Conservation (phyloP, 192 early-diverging fungal genomes). For the Glomus cerebriforme region DNA sequence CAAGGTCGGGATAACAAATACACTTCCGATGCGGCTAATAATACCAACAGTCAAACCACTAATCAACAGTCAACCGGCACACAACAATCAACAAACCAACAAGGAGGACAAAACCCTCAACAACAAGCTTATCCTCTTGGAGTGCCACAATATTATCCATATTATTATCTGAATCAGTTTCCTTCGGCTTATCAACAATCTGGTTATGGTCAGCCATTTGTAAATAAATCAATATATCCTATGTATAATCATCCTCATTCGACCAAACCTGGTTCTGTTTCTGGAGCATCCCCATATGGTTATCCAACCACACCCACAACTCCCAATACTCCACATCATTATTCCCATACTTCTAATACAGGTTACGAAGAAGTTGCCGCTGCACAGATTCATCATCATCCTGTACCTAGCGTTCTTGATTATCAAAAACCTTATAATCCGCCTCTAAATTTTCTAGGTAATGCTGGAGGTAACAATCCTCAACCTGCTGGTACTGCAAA, state of each 20-base stretch:
- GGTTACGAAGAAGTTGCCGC: conserved; percentile 50
- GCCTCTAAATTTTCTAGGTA: conserved; percentile 40
- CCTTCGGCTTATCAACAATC: conserved; percentile 79
- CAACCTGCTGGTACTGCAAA: conserved; percentile 3
- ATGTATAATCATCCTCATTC: conserved; percentile 66
- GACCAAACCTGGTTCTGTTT: conserved; percentile 45
- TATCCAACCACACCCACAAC: conserved; percentile 40
- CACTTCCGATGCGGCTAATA: conserved; percentile 42
- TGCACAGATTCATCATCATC: conserved; percentile 34
- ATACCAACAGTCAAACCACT: conserved; percentile 38
- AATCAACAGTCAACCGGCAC: conserved; percentile 39
- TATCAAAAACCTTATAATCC: conserved; percentile 47
- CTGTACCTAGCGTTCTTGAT: conserved; percentile 36
- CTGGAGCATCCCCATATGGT: conserved; percentile 43
- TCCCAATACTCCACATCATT: conserved; percentile 44
- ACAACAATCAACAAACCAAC: conserved; percentile 51
- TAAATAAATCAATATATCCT: conserved; percentile 90
- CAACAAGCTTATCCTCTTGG: conserved; percentile 58
- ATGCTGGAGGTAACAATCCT: conserved; percentile 10
- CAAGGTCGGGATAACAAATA: conserved; percentile 54
- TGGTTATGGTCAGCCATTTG: conserved; percentile 85
- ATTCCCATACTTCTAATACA: conserved; percentile 27
- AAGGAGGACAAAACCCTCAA: conserved; percentile 46
- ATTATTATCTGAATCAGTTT: conserved; percentile 80
- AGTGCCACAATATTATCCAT: conserved; percentile 75